phyloP scores from a whole-genome alignment of 495 filamentous ascomycete species.

The Penicillium cosmopolitanum region DNA sequence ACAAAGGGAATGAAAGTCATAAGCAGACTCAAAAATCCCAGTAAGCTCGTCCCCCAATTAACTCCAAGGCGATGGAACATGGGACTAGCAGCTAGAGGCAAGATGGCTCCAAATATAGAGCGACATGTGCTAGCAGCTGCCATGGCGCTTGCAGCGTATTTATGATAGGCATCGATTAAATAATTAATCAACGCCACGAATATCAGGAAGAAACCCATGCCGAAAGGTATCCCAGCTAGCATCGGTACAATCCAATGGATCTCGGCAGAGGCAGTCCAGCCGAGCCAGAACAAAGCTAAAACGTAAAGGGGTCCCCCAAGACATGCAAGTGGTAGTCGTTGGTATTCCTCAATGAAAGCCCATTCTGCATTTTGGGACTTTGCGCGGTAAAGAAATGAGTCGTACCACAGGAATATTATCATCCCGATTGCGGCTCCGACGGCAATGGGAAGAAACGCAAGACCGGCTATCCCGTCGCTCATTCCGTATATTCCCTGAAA shows the following conservation, averaged over 20 bases:
- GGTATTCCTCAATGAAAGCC: conserved; percentile 54
- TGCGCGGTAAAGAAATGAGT: not conserved
- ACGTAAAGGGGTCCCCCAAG: conserved; percentile 67
- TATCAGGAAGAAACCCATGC: conserved; percentile 63
- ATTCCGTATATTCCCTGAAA: conserved; percentile 57
- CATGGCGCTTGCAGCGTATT: conserved; percentile 68
- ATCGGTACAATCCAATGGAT: conserved; percentile 67
- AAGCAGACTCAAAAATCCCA: conserved; percentile 41
- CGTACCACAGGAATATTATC: not conserved
- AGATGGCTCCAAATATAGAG: conserved; percentile 58
- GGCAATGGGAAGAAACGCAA: conserved; percentile 37
- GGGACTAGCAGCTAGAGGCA: conserved; percentile 38
- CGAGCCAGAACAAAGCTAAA: conserved; percentile 68
- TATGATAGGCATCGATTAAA: conserved; percentile 70
- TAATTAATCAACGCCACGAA: conserved; percentile 68
- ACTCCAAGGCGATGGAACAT: conserved; percentile 42
- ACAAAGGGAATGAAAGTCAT: conserved; percentile 38
- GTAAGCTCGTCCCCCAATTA: conserved; percentile 38
- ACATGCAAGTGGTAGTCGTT: conserved; percentile 65
- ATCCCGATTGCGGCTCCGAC: not conserved
- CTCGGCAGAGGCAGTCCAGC: conserved; percentile 55
- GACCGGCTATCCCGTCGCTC: conserved; percentile 30
- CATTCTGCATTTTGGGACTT: conserved; percentile 13
- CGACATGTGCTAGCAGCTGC: conserved; percentile 62
- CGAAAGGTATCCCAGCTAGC: conserved; percentile 65